Percentiles rank a stretch among this genome's conserved stretches.
These are phyloP conservation scores for Venturia nashicola DNA, from an alignment of 2,329 filamentous ascomycete genomes.

Conservation along the genomic window DNA sequence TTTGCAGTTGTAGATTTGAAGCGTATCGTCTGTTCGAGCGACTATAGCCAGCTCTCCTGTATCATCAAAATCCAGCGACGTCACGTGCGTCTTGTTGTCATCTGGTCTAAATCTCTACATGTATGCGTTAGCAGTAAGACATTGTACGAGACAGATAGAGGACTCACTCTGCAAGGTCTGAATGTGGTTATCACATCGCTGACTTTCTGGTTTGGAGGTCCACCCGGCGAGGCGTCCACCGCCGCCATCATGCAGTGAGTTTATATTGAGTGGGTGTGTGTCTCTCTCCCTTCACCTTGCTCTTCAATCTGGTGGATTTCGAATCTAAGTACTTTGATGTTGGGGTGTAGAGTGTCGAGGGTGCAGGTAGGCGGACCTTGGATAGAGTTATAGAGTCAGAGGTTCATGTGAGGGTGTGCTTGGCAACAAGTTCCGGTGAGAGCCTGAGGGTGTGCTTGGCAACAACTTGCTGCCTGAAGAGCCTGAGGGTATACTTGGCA, in stretches of 20 bases:
- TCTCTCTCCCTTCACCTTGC: background rate
- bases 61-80: conserved; percentile 94
- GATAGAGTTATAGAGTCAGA: no score
- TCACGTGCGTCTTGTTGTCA: conserved; percentile 49
- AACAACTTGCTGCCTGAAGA: no score
- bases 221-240: background rate
- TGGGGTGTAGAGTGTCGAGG: background rate
- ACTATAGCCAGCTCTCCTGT: conserved; percentile 86
- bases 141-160: background rate
- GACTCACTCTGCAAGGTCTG: conserved; percentile 6
- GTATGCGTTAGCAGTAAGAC: background rate
- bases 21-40: conserved; percentile 83
- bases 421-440: background rate
- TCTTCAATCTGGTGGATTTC: background rate
- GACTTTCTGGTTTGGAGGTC: conserved; percentile 8
- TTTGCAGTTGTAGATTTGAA: conserved; percentile 89
- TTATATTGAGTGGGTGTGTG: background rate
- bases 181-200: conserved; percentile 5
- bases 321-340: background rate
- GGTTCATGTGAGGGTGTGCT: background rate
- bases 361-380: no score
- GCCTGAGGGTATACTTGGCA: background rate
- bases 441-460: no score
- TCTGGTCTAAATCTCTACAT: conserved; percentile 33
- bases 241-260: background rate